Percentiles rank a stretch among this genome's conserved stretches.
Conservation (phyloP, 148 eudicot genomes). For the Vaccinium myrtillus region DNA sequence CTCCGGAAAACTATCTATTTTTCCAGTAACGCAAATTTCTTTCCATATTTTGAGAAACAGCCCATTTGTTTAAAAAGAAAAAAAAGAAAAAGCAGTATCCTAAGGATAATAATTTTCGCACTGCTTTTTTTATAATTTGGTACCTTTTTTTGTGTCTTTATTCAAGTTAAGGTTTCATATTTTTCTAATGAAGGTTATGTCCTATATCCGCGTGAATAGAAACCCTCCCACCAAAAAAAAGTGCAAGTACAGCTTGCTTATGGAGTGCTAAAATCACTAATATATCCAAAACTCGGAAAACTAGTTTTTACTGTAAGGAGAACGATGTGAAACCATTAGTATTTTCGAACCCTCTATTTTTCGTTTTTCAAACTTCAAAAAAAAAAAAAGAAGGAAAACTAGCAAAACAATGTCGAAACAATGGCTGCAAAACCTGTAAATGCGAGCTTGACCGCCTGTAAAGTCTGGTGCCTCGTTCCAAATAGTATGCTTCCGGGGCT, state of each 20-base stretch:
- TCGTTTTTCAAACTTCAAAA: not conserved
- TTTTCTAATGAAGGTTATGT: not conserved
- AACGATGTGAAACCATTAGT: not conserved
- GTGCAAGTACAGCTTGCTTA: not conserved
- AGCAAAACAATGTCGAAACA: not conserved
- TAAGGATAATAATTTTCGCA: not conserved
- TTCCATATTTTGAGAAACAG: not conserved
- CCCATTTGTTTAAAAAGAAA: not conserved
- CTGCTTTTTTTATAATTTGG: not conserved
- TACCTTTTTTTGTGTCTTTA: not conserved
- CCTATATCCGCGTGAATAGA: not conserved
- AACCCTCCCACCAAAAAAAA: not conserved
- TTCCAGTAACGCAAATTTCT: no score
- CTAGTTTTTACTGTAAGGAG: not conserved
- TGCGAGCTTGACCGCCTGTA: constrained; percentile 58
- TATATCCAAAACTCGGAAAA: not conserved
- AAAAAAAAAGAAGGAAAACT: not conserved
- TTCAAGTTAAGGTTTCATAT: not conserved
- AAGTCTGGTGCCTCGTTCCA: constrained; percentile 61
- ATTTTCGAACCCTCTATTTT: not conserved
- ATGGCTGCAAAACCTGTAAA: constrained; percentile 33
- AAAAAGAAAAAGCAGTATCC: not conserved
- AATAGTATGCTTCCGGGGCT: constrained; percentile 60
- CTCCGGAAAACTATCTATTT: no score
- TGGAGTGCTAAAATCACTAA: not conserved